Conservation (phyloP, 495 filamentous ascomycete species). For the Rhizodiscina lignyota region DNA sequence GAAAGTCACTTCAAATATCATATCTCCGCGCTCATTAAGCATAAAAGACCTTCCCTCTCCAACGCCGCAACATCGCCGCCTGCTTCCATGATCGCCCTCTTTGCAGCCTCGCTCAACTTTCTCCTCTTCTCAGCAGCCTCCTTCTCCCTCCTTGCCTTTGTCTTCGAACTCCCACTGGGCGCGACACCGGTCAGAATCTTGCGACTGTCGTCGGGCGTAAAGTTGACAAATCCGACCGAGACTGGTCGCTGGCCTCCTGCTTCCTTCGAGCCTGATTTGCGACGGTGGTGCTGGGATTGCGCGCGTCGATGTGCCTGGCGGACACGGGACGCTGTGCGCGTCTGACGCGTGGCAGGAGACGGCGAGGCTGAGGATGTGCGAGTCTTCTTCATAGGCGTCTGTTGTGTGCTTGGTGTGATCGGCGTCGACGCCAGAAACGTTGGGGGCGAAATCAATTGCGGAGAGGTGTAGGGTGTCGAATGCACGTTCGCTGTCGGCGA, state of each 20-base stretch:
- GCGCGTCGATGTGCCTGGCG: background rate
- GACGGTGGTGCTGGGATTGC: background rate
- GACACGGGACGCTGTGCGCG: background rate
- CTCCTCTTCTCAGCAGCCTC: conserved; percentile 67
- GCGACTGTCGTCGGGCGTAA: conserved; percentile 63
- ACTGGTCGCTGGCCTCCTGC: conserved; percentile 7
- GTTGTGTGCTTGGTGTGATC: background rate
- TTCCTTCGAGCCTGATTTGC: background rate
- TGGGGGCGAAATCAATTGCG: no score
- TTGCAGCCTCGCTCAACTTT: conserved; percentile 55
- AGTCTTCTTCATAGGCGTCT: background rate
- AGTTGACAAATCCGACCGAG: conserved; percentile 72
- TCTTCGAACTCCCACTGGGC: conserved; percentile 80
- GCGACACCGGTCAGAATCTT: conserved; percentile 83
- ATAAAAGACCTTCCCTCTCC: conserved; percentile 18
- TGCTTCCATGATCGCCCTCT: conserved; percentile 55
- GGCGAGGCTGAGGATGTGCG: background rate
- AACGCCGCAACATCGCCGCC: conserved; percentile 57
- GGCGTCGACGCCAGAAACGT: no score
- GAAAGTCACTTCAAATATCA: no score
- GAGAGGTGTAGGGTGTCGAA: no score
- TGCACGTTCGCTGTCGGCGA: background rate
- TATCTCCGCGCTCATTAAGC: background rate
- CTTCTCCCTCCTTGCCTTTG: conserved; percentile 75
- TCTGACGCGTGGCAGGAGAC: background rate